These are phyloP conservation scores for Pseudogymnoascus sp. DNA, from an alignment of 2,329 filamentous ascomycete genomes.

Conservation along the genomic window DNA sequence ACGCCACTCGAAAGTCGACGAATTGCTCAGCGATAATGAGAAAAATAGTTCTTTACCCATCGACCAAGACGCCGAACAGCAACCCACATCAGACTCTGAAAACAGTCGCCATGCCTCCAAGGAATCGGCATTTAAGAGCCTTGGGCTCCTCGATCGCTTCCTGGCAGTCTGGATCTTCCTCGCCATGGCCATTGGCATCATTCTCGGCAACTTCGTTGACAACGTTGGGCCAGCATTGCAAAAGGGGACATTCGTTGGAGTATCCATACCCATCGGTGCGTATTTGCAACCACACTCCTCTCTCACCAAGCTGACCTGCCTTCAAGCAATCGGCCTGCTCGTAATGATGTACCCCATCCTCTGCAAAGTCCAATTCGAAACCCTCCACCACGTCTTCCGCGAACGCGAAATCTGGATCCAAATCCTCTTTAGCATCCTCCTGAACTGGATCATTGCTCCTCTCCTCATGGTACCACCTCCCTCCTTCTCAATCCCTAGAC, in stretches of 20 bases:
- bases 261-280: constrained; percentile 54
- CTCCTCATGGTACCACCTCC: constrained; percentile 56
- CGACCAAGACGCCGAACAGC: not conserved
- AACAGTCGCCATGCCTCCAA: not conserved
- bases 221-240: constrained; percentile 48
- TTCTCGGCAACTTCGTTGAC: constrained; percentile 55
- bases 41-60: not conserved
- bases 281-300: constrained; percentile 5
- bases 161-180: constrained; percentile 55
- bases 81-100: not conserved
- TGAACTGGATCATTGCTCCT: constrained; percentile 80
- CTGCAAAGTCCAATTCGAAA: constrained; percentile 76
- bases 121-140: constrained; percentile 12
- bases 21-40: not conserved
- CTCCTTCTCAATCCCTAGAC: not conserved
- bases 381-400: constrained; percentile 57
- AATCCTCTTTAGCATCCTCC: constrained; percentile 64
- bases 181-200: constrained; percentile 57
- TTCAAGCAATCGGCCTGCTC: constrained; percentile 63
- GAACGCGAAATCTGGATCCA: constrained; percentile 65
- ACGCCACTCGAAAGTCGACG: not conserved
- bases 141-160: constrained; percentile 43
- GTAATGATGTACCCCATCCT: constrained; percentile 95
- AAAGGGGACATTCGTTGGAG: constrained; percentile 53
- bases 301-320: not conserved